A percentile compares a stretch with the other conserved stretches of the same genome.
phyloP scores from a whole-genome alignment of 2,329 filamentous ascomycete genomes.

The Lecanicillium sp. region DNA sequence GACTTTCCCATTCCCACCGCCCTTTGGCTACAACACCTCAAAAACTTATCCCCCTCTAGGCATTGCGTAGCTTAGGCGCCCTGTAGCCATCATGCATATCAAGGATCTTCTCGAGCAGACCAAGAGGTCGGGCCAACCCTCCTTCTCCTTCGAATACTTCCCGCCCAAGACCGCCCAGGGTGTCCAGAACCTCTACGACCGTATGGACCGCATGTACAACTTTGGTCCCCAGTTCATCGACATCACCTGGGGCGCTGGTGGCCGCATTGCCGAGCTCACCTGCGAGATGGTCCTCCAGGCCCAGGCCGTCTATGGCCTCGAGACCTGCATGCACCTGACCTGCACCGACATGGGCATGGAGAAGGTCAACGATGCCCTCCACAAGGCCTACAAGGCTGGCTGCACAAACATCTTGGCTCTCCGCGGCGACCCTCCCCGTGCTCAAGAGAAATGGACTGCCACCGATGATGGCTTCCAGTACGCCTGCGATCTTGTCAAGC shows the following conservation, averaged over 20 bases:
- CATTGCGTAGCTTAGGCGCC: too few relatives aligned
- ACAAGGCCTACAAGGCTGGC: constrained; percentile 84
- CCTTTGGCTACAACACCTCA: constrained; percentile 1
- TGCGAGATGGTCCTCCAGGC: constrained; percentile 97
- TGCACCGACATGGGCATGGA: constrained; percentile 96
- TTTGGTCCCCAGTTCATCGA: constrained; percentile 95
- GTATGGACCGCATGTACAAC: constrained; percentile 98
- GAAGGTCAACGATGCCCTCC: constrained; percentile 83
- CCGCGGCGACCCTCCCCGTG: constrained; percentile 86
- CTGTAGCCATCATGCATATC: constrained; percentile 76
- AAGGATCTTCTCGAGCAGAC: constrained; percentile 82
- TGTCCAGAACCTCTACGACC: constrained; percentile 98
- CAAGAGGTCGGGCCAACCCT: constrained; percentile 70
- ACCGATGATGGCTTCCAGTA: constrained; percentile 84
- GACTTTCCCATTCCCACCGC: neutral
- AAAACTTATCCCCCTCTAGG: neutral
- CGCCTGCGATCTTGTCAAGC: constrained; percentile 81
- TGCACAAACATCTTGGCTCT: constrained; percentile 97
- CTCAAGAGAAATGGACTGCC: constrained; percentile 89
- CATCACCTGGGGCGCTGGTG: constrained; percentile 96
- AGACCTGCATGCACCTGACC: constrained; percentile 98
- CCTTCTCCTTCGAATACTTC: constrained; percentile 99
- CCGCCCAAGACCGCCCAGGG: constrained; percentile 95
- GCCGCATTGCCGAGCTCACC: constrained; percentile 82
- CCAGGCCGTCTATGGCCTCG: constrained; percentile 89